Conservation (phyloP, 768 basidiomycete species). For the Rhodotorula graminis region DNA sequence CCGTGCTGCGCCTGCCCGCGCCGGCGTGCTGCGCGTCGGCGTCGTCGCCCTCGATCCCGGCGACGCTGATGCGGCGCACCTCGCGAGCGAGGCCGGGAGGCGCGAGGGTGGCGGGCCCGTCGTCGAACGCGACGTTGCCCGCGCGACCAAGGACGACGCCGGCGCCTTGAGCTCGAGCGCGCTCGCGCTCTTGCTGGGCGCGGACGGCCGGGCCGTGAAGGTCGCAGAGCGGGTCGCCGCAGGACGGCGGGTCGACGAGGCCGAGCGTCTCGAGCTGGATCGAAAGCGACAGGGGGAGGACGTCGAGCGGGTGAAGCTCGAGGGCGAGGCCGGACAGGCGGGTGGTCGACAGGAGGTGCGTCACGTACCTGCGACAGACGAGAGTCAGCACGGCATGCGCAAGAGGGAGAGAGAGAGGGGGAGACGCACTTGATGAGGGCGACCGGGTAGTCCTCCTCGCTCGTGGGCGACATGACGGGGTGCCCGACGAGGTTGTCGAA, state of each 20-base stretch:
- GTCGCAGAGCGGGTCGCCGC: not conserved
- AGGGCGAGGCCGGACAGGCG: slow-evolving; percentile 22
- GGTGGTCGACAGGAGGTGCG: slow-evolving; percentile 18
- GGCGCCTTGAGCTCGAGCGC: not conserved
- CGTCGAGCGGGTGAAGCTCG: slow-evolving; percentile 29
- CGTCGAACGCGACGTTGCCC: slow-evolving; percentile 26
- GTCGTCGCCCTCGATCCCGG: not conserved
- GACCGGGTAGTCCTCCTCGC: slow-evolving; percentile 28
- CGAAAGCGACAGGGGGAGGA: slow-evolving; percentile 15
- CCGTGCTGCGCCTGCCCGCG: not conserved
- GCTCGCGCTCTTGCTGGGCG: not conserved
- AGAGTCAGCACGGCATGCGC: not conserved
- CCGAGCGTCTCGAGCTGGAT: slow-evolving; percentile 5
- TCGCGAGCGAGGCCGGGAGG: slow-evolving; percentile 3
- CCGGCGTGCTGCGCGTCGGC: no score
- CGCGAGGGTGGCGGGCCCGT: not conserved
- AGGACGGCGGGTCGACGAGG: slow-evolving; percentile 4
- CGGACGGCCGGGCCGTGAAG: not conserved
- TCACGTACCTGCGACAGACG: slow-evolving; percentile 11
- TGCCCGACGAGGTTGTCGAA: slow-evolving; percentile 17
- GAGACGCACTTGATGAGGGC: slow-evolving; percentile 27
- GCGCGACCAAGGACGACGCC: slow-evolving; percentile 1
- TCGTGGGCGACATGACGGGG: not conserved
- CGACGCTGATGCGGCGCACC: slow-evolving; percentile 7
- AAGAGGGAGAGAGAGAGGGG: no score